A percentile compares a stretch with the other conserved stretches of the same genome.
Conservation (phyloP, 164 flowering plant species). For the Stephania cephalantha region DNA sequence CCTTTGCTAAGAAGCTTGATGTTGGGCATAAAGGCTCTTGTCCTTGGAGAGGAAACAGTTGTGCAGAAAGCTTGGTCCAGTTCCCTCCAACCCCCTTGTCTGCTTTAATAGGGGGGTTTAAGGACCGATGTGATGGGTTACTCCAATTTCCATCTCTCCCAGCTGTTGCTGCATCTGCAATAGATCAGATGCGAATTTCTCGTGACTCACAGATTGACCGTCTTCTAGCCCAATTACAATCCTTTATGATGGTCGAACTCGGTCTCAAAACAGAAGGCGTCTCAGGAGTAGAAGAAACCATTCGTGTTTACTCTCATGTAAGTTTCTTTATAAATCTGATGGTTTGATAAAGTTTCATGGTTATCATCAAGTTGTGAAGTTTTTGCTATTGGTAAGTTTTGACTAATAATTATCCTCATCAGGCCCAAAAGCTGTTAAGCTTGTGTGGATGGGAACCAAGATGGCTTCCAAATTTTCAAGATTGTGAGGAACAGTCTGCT, state of each 20-base stretch:
- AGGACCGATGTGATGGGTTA: slow-evolving; percentile 96
- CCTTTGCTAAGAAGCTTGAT: slow-evolving; percentile 75
- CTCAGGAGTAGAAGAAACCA: slow-evolving; percentile 45
- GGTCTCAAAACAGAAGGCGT: slow-evolving; percentile 50
- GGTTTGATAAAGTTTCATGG: background rate
- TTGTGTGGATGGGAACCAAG: slow-evolving; percentile 99
- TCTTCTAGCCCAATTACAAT: slow-evolving; percentile 48
- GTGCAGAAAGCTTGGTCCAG: slow-evolving; percentile 95
- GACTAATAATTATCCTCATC: slow-evolving; percentile 15
- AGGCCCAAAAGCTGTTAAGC: slow-evolving; percentile 95
- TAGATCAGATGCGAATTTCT: slow-evolving; percentile 70
- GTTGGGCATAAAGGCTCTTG: slow-evolving; percentile 59
- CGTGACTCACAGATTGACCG: slow-evolving; percentile 69
- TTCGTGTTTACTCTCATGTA: slow-evolving; percentile 55
- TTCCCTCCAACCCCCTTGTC: slow-evolving; percentile 97
- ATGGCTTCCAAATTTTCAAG: slow-evolving; percentile 88
- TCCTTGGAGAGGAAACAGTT: slow-evolving; percentile 94
- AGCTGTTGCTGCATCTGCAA: slow-evolving; percentile 60
- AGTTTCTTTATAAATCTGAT: slow-evolving; percentile 2
- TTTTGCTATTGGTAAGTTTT: background rate
- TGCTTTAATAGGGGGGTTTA: slow-evolving; percentile 87
- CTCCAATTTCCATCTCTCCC: slow-evolving; percentile 86
- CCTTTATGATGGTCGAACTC: slow-evolving; percentile 36
- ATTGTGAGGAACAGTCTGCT: slow-evolving; percentile 95
- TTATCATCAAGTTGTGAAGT: background rate